A percentile compares a stretch with the other conserved stretches of the same genome.
Evolutionary conservation across 306 rosid species (phyloP).

Genomic region (Rubus parviflorus): DNA sequence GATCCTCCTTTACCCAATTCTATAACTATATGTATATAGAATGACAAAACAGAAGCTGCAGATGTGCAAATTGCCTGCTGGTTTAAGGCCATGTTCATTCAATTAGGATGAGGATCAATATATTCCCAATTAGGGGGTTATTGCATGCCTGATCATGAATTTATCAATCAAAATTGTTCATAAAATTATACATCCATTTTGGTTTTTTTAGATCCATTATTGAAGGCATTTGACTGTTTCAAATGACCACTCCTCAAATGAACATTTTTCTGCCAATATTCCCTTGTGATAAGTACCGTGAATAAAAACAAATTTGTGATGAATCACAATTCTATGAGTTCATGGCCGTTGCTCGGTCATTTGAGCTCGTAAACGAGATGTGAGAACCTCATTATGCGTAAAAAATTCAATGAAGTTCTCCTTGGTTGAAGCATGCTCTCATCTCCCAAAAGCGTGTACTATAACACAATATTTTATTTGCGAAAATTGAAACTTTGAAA

Average conservation of each 20-base stretch:
- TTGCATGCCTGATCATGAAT: not conserved
- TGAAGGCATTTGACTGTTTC: conserved; percentile 5
- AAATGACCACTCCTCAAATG: not conserved
- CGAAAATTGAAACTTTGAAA: too few species aligned
- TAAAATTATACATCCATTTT: not conserved
- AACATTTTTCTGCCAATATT: not conserved
- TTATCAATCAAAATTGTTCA: not conserved
- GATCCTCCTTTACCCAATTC: not conserved
- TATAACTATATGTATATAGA: not conserved
- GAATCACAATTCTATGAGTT: not conserved
- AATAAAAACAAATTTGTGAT: not conserved
- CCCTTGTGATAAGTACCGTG: not conserved
- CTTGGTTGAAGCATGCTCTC: too few species aligned
- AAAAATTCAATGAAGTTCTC: too few species aligned
- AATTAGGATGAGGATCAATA: not conserved
- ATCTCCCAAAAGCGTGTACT: too few species aligned
- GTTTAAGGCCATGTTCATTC: not conserved
- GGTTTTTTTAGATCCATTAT: not conserved
- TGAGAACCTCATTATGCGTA: too few species aligned
- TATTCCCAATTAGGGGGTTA: not conserved
- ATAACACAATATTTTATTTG: too few species aligned
- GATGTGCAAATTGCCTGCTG: not conserved
- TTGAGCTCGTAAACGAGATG: too few species aligned
- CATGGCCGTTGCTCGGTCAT: too few species aligned
- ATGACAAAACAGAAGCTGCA: not conserved